phyloP scores from a whole-genome alignment of 805 yeast species.

The Pichia thaimueangensis region DNA sequence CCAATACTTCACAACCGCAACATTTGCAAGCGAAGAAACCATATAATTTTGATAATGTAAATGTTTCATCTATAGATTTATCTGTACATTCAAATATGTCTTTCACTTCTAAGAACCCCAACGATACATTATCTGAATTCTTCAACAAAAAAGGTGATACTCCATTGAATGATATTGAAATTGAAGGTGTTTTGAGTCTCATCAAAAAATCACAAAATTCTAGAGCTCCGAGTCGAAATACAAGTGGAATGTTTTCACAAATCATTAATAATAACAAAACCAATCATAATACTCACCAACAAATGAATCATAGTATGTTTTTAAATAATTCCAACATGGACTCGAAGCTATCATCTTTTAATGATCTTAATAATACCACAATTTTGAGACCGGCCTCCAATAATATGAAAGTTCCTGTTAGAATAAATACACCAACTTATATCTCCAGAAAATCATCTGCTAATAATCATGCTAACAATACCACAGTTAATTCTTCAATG shows the following conservation, averaged over 20 bases:
- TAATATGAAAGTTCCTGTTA: slow-evolving; percentile 20
- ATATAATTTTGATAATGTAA: slow-evolving; percentile 6
- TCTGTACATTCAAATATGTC: slow-evolving; percentile 17
- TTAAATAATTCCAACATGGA: slow-evolving; percentile 6
- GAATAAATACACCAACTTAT: slow-evolving; percentile 23
- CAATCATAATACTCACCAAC: slow-evolving; percentile 6
- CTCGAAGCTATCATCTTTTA: slow-evolving; percentile 7
- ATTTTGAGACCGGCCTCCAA: slow-evolving; percentile 20
- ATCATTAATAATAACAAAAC: background rate
- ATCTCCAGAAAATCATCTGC: slow-evolving; percentile 13
- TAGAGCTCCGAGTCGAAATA: slow-evolving; percentile 13
- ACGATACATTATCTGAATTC: slow-evolving; percentile 59
- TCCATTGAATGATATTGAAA: slow-evolving; percentile 69
- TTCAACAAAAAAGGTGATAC: slow-evolving; percentile 67
- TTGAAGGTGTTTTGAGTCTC: slow-evolving; percentile 72
- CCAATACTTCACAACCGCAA: background rate
- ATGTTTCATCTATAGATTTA: slow-evolving; percentile 16
- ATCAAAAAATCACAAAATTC: slow-evolving; percentile 33
- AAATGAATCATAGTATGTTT: background rate
- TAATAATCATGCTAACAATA: background rate
- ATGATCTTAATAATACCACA: slow-evolving; percentile 14
- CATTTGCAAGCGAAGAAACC: background rate
- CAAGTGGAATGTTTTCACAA: slow-evolving; percentile 4
- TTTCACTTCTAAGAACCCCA: slow-evolving; percentile 35
- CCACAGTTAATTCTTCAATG: background rate